Evolutionary conservation across 768 basidiomycete genomes (phyloP).

Genomic region (Auriculariales sp.): DNA sequence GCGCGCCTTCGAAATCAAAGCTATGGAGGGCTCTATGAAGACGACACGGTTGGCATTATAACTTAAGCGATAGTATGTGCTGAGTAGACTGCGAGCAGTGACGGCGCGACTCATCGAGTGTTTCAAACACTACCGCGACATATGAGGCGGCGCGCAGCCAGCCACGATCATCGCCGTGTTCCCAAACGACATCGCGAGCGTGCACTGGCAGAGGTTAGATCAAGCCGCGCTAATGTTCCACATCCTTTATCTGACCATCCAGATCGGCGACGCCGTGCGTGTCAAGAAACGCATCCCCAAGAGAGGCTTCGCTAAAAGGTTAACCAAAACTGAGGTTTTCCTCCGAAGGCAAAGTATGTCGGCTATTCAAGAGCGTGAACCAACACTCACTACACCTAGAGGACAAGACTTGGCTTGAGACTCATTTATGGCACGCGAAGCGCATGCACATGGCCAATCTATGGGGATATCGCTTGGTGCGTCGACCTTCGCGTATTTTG

Average conservation of each 20-base stretch:
- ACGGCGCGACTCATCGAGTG: constrained; percentile 58
- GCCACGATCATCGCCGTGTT: constrained; percentile 85
- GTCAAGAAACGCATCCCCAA: constrained; percentile 30
- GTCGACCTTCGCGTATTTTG: constrained; percentile 8
- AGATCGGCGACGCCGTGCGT: neutral
- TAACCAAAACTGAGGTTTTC: constrained; percentile 45
- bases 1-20: constrained; percentile 75
- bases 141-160: constrained; percentile 82
- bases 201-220: constrained; percentile 62
- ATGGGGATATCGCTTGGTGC: constrained; percentile 83
- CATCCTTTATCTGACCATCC: neutral
- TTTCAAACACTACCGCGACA: constrained; percentile 92
- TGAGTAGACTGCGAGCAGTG: constrained; percentile 23
- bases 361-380: neutral
- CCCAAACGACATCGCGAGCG: constrained; percentile 71
- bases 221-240: neutral
- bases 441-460: constrained; percentile 87
- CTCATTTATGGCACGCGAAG: constrained; percentile 95
- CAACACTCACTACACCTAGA: constrained; percentile 26
- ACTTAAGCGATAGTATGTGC: neutral
- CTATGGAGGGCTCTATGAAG: constrained; percentile 82
- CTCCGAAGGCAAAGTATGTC: constrained; percentile 58
- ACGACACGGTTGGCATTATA: constrained; percentile 40
- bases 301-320: constrained; percentile 43
- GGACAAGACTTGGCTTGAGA: constrained; percentile 86